Conservation (phyloP, 2,329 filamentous ascomycete species). For the Pseudodiploospora longispora region DNA sequence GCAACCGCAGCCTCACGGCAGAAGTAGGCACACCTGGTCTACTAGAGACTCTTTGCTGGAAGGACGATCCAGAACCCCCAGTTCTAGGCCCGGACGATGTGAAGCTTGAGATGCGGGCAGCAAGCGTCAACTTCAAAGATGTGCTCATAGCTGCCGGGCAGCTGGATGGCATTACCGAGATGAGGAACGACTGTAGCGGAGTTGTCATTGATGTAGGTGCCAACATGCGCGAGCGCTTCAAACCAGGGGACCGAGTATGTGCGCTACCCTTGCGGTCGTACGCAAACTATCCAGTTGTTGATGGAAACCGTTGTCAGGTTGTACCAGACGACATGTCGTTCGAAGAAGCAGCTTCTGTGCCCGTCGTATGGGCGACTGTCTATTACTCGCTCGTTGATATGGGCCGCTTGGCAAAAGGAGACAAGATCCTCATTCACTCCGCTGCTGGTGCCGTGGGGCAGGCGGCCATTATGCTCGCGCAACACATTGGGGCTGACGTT, state of each 20-base stretch:
- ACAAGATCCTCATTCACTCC: slow-evolving; percentile 18
- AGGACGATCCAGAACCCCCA: slow-evolving; percentile 9
- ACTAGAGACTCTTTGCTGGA: slow-evolving; percentile 12
- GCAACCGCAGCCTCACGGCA: slow-evolving; percentile 5
- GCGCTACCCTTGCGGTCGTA: slow-evolving; percentile 2
- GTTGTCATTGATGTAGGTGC: slow-evolving; percentile 21
- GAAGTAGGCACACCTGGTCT: slow-evolving; percentile 11
- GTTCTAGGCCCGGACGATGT: slow-evolving; percentile 11
- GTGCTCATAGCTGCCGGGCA: slow-evolving; percentile 27
- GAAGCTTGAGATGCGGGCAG: slow-evolving; percentile 11
- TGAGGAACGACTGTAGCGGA: slow-evolving; percentile 27
- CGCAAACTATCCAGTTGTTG: slow-evolving; percentile 1
- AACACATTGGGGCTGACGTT: slow-evolving; percentile 10
- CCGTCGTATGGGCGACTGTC: slow-evolving; percentile 3
- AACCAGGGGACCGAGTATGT: slow-evolving; percentile 10
- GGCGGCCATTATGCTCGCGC: slow-evolving; percentile 25
- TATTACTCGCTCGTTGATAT: slow-evolving; percentile 16
- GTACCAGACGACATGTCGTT: slow-evolving; percentile 1
- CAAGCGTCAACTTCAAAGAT: slow-evolving; percentile 28
- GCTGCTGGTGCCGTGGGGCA: slow-evolving; percentile 22
- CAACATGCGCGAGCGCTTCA: slow-evolving; percentile 15
- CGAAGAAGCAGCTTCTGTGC: slow-evolving; percentile 3
- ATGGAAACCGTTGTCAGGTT: background rate
- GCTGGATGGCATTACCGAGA: slow-evolving; percentile 16
- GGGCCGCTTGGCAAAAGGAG: slow-evolving; percentile 11